Evolutionary conservation across 75 land plant species (phyloP).

Genomic region (Selaginella tamariscina): DNA sequence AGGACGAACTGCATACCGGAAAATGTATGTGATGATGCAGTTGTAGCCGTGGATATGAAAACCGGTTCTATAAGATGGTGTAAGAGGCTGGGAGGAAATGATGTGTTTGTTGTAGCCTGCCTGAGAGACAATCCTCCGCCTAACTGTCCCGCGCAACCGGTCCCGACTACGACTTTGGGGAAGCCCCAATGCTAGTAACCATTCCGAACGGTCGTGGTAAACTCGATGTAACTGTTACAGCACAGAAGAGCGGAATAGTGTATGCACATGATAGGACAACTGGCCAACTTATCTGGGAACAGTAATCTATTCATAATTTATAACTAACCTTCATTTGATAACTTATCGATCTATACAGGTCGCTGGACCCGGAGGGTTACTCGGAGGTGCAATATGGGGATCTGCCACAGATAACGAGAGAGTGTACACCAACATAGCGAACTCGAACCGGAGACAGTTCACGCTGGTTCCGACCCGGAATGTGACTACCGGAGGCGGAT

Average conservation of each 20-base stretch:
- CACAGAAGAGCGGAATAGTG: constrained; percentile 36
- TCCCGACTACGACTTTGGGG: constrained; percentile 43
- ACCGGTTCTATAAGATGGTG: constrained; percentile 34
- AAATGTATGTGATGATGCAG: constrained; percentile 22
- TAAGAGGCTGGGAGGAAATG: constrained; percentile 31
- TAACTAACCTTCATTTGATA: background rate
- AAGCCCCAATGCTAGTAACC: constrained; percentile 40
- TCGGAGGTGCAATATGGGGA: constrained; percentile 43
- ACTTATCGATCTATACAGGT: background rate
- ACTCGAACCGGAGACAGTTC: constrained; percentile 15
- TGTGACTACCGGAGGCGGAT: background rate
- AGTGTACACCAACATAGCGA: constrained; percentile 38
- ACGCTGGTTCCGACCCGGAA: background rate
- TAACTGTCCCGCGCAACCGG: constrained; percentile 30
- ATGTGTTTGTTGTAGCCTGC: constrained; percentile 21
- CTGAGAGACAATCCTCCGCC: background rate
- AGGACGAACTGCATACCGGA: constrained; percentile 25
- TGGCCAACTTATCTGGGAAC: constrained; percentile 35
- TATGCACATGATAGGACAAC: constrained; percentile 37
- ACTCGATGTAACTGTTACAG: constrained; percentile 25
- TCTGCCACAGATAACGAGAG: constrained; percentile 12
- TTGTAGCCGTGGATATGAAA: constrained; percentile 31
- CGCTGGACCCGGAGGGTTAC: background rate
- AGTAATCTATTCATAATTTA: constrained; percentile 14
- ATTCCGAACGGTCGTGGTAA: background rate